Percentiles rank a stretch among this genome's conserved stretches.
Conservation (phyloP, 192 early-diverging fungal genomes). For the Blastocladiella britannica region DNA sequence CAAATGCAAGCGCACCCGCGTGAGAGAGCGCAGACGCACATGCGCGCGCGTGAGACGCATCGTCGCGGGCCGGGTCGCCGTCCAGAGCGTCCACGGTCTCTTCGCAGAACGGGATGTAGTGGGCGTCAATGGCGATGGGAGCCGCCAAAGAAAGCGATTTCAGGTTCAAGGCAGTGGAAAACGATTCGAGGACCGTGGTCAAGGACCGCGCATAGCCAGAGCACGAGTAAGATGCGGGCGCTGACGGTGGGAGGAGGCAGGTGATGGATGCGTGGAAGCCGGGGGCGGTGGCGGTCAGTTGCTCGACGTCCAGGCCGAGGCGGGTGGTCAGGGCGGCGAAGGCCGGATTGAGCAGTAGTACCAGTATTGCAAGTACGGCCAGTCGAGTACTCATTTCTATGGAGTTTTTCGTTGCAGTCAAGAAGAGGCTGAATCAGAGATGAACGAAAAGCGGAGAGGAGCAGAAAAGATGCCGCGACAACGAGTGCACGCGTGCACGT, state of each 20-base stretch:
- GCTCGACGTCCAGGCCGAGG: background rate
- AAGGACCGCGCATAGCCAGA: background rate
- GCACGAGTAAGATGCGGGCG: background rate
- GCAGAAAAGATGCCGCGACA: too few relatives aligned
- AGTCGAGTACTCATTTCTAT: too few relatives aligned
- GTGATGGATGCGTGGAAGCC: background rate
- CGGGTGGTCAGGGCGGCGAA: background rate
- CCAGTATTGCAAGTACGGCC: too few relatives aligned
- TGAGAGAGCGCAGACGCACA: background rate
- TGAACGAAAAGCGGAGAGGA: too few relatives aligned
- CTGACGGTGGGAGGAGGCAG: background rate
- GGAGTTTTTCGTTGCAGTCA: too few relatives aligned
- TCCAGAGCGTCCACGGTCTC: background rate
- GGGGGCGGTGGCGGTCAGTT: background rate
- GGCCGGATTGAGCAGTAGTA: too few relatives aligned
- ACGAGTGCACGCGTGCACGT: too few relatives aligned
- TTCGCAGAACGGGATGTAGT: background rate
- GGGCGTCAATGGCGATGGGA: background rate
- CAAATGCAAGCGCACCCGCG: background rate
- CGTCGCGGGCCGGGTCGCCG: background rate
- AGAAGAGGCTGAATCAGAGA: too few relatives aligned
- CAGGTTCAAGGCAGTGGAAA: background rate
- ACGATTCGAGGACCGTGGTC: background rate
- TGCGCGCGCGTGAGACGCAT: background rate
- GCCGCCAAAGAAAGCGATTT: background rate